Conservation (phyloP, 163 green algal species). For the Picocystis sp. region DNA sequence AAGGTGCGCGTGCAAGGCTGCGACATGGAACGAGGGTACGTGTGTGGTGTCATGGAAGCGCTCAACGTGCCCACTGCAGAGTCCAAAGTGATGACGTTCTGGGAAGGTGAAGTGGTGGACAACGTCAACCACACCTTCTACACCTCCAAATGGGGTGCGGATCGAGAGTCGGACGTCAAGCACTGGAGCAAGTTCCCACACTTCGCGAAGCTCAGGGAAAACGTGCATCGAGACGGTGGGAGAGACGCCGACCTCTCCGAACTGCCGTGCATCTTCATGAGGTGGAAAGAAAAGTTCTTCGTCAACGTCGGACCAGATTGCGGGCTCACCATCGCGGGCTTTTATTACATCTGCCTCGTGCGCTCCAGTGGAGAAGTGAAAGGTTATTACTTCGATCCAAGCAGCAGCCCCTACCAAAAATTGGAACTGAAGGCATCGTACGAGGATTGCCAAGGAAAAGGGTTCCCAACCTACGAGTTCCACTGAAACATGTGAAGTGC, state of each 20-base stretch:
- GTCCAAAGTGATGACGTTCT: conserved; percentile 38
- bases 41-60: conserved; percentile 47
- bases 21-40: conserved; percentile 21
- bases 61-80: conserved; percentile 32
- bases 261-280: conserved; percentile 51
- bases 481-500: too few species aligned
- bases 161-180: conserved; percentile 34
- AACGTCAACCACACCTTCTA: conserved; percentile 60
- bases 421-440: background rate
- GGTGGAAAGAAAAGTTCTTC: conserved; percentile 72
- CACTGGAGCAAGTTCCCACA: conserved; percentile 50
- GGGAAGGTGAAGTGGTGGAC: conserved; percentile 69
- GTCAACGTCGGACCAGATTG: conserved; percentile 35
- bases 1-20: conserved; percentile 17
- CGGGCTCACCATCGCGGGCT: conserved; percentile 61
- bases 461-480: too few species aligned
- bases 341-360: conserved; percentile 41
- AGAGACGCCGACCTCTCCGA: conserved; percentile 19
- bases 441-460: too few species aligned
- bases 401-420: conserved; percentile 1
- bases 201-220: conserved; percentile 27
- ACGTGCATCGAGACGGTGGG: conserved; percentile 12
- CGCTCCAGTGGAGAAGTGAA: background rate
- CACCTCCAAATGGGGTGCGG: conserved; percentile 49
- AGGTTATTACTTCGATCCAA: conserved; percentile 1